A percentile compares a stretch with the other conserved stretches of the same genome.
These are phyloP conservation scores for Phytophthora fragariae DNA, from an alignment of 352 stramenopile genomes.

Conservation along the genomic window DNA sequence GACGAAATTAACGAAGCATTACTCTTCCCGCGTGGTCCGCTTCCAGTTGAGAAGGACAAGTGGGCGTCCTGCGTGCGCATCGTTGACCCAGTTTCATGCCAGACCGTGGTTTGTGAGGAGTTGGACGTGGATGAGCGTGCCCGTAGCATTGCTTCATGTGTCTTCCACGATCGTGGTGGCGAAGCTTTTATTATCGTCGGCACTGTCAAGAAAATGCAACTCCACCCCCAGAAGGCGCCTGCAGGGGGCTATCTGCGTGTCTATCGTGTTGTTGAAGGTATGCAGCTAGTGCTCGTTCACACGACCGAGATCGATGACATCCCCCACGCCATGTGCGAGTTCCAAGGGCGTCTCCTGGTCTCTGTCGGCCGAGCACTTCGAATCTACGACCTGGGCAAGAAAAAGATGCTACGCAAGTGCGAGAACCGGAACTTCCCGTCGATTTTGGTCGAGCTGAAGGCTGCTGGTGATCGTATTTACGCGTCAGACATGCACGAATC, in stretches of 20 bases:
- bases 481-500: conserved; percentile 96
- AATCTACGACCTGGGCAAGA: conserved; percentile 99
- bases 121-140: conserved; percentile 95
- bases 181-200: conserved; percentile 98
- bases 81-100: conserved; percentile 93
- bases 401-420: conserved; percentile 99
- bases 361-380: conserved; percentile 95
- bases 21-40: conserved; percentile 63
- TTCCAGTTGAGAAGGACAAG: conserved; percentile 70
- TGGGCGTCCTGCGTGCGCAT: conserved; percentile 99
- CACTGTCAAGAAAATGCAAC: conserved; percentile 95
- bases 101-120: conserved; percentile 92
- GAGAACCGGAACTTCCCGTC: conserved; percentile 96
- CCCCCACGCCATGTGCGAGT: conserved; percentile 96
- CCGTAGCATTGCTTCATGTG: conserved; percentile 93
- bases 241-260: conserved; percentile 88
- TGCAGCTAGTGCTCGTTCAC: conserved; percentile 96
- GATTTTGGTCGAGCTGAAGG: conserved; percentile 95
- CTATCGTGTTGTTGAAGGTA: conserved; percentile 94
- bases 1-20: conserved; percentile 84
- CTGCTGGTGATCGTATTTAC: conserved; percentile 95
- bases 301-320: conserved; percentile 97
- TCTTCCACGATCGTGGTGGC: conserved; percentile 96
- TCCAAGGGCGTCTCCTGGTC: conserved; percentile 97
- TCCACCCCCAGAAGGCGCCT: conserved; percentile 88